Percentiles rank a stretch among this genome's conserved stretches.
Evolutionary conservation across 371 early-diverging fungal species (phyloP).

Genomic region (Mortierella sp.): DNA sequence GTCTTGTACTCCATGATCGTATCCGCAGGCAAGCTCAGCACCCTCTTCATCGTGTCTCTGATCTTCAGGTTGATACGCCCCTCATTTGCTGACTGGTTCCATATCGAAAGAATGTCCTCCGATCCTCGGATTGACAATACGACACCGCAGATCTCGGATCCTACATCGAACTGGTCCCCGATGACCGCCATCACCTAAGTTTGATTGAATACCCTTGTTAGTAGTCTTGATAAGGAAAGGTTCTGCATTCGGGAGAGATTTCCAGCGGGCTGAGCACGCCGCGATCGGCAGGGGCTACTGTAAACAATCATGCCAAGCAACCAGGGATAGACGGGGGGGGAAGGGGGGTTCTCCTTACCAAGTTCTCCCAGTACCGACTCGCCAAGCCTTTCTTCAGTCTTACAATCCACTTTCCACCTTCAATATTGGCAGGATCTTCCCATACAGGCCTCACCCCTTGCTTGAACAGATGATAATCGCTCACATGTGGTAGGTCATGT

Average conservation of each 20-base stretch:
- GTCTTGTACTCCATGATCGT: slow-evolving; percentile 97
- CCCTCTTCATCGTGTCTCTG: slow-evolving; percentile 88
- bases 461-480: slow-evolving; percentile 96
- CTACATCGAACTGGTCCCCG: slow-evolving; percentile 92
- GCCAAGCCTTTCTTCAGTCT: slow-evolving; percentile 94
- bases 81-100: slow-evolving; percentile 91
- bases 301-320: background rate
- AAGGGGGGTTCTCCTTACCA: too few species aligned
- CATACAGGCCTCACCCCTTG: slow-evolving; percentile 96
- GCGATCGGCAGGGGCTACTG: too few species aligned
- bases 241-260: too few species aligned
- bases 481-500: slow-evolving; percentile 86
- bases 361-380: slow-evolving; percentile 93
- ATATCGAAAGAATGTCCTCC: slow-evolving; percentile 95
- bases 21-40: slow-evolving; percentile 85
- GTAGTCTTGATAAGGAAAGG: too few species aligned
- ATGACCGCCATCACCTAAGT: slow-evolving; percentile 85
- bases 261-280: too few species aligned
- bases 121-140: slow-evolving; percentile 93
- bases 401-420: slow-evolving; percentile 98
- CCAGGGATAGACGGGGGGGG: too few species aligned
- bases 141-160: slow-evolving; percentile 93
- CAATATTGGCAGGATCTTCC: slow-evolving; percentile 94
- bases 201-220: too few species aligned
- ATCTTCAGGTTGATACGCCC: slow-evolving; percentile 87